A percentile compares a stretch with the other conserved stretches of the same genome.
Evolutionary conservation across 768 basidiomycete genomes (phyloP).

Genomic region (Clitopilus hobsonii): DNA sequence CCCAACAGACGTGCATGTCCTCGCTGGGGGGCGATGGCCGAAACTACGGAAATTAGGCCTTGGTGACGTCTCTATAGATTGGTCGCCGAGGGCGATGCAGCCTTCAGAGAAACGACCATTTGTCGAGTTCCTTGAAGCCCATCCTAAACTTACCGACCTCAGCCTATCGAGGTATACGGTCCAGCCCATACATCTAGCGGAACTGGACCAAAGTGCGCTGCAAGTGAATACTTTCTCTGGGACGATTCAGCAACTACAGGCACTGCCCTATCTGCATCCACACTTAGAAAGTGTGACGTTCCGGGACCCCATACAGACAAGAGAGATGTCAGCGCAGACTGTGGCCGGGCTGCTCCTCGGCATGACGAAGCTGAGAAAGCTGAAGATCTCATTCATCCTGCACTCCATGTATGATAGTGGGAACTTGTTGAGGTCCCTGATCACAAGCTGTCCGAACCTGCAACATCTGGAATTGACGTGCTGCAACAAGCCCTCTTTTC

Average conservation of each 20-base stretch:
- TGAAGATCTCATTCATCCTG: constrained; percentile 63
- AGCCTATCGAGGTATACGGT: constrained; percentile 50
- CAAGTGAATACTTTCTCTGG: constrained; percentile 60
- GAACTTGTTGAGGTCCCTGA: constrained; percentile 62
- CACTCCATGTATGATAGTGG: constrained; percentile 74
- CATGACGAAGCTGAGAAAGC: constrained; percentile 47
- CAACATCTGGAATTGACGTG: constrained; percentile 62
- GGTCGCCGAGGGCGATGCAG: constrained; percentile 32
- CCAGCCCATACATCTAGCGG: constrained; percentile 47
- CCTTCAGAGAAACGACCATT: constrained; percentile 52
- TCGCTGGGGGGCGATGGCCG: constrained; percentile 66
- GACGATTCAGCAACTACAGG: constrained; percentile 62
- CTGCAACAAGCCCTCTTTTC: constrained; percentile 66
- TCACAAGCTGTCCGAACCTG: constrained; percentile 61
- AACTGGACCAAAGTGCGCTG: constrained; percentile 42
- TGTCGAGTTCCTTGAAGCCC: constrained; percentile 63
- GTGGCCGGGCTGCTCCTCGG: constrained; percentile 57
- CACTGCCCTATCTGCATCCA: constrained; percentile 45
- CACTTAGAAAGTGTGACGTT: constrained; percentile 54
- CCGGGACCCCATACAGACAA: constrained; percentile 61
- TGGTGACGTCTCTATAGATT: constrained; percentile 64
- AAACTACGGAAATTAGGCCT: constrained; percentile 53
- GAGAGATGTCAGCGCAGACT: constrained; percentile 61
- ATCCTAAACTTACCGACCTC: constrained; percentile 45
- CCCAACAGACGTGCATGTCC: constrained; percentile 49